phyloP scores from a whole-genome alignment of 2,329 filamentous ascomycete species.

The Nannizzia gypsea region DNA sequence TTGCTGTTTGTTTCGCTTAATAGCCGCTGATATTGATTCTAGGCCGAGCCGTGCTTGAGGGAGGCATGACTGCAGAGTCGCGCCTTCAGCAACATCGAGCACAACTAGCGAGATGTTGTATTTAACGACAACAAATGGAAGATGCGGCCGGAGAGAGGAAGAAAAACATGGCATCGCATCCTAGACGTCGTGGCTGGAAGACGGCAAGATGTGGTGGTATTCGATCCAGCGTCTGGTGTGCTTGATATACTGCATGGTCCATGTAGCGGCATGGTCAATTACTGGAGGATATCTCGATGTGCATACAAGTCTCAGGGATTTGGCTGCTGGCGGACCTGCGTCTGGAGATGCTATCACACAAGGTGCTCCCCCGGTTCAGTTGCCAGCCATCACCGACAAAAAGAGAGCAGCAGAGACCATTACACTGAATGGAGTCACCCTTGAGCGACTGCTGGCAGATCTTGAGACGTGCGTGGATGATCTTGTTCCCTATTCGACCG shows the following conservation, averaged over 20 bases:
- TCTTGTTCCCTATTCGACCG: not conserved
- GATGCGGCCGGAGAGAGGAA: not conserved
- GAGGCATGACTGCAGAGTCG: not conserved
- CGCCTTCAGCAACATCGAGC: not conserved
- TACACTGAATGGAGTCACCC: not conserved
- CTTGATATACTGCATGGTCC: not conserved
- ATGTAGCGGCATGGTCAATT: not conserved
- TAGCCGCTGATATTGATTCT: not conserved
- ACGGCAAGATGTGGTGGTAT: not conserved
- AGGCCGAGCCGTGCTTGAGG: not conserved
- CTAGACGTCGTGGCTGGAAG: not conserved
- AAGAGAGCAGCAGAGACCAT: not conserved
- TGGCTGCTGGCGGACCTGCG: not conserved
- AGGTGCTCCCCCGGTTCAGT: not conserved
- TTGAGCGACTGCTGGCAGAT: not conserved
- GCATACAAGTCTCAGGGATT: not conserved
- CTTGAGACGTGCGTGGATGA: conserved; percentile 1
- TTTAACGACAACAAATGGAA: not conserved
- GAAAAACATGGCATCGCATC: not conserved
- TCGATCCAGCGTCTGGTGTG: not conserved
- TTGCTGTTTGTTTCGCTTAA: not conserved
- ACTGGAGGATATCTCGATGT: not conserved
- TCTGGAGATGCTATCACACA: not conserved
- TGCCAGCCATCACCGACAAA: not conserved
- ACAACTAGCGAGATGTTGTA: not conserved